phyloP scores from a whole-genome alignment of 2,329 filamentous ascomycete genomes.

The Trichoderma breve region DNA sequence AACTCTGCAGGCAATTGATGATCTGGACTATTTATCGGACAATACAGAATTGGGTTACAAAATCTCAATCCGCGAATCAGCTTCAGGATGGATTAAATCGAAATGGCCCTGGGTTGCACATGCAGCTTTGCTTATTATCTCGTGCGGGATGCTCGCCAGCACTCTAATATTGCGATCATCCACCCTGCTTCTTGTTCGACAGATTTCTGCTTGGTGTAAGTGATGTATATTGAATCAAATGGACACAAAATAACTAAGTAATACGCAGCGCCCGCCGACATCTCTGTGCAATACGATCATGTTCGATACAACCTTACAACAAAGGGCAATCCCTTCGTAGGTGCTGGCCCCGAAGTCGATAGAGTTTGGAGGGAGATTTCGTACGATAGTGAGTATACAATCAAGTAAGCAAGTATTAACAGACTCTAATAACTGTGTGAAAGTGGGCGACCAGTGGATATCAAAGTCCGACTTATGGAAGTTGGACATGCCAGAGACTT shows the following conservation, averaged over 20 bases:
- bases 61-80: background rate
- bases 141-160: background rate
- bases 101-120: background rate
- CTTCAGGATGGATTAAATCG: background rate
- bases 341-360: background rate
- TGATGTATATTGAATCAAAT: background rate
- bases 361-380: background rate
- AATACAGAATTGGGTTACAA: background rate
- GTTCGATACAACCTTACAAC: background rate
- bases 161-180: background rate
- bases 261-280: background rate
- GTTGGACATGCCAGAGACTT: constrained; percentile 4
- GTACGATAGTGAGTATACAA: background rate
- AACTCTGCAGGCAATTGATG: background rate
- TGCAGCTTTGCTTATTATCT: background rate
- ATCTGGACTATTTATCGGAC: background rate
- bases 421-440: background rate
- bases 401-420: background rate
- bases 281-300: background rate
- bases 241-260: background rate
- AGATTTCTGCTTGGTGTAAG: constrained; percentile 1
- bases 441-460: constrained; percentile 4
- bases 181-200: background rate
- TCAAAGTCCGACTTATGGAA: background rate
- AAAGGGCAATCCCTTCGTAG: background rate